phyloP scores from a whole-genome alignment of 257 asterid genomes.

The Solanum lycopersicoides region DNA sequence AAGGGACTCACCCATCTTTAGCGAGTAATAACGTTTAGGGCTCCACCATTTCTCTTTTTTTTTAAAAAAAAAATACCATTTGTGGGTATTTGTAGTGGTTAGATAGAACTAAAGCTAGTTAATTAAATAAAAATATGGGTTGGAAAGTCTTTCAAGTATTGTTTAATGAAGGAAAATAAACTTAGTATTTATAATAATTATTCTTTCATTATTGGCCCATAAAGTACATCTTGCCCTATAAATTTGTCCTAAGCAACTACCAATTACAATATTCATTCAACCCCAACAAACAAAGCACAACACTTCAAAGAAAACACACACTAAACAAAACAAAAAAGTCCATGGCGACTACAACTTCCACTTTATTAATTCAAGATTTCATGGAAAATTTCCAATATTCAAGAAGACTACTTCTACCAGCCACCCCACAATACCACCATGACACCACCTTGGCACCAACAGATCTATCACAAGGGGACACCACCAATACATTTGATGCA shows the following conservation, averaged over 20 bases:
- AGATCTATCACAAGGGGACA: neutral
- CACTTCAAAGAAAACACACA: neutral
- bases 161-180: neutral
- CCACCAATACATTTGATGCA: neutral
- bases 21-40: neutral
- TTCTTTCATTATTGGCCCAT: neutral
- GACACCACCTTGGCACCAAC: neutral
- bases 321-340: neutral
- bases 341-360: neutral
- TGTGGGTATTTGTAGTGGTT: neutral
- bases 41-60: neutral
- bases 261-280: neutral
- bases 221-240: neutral
- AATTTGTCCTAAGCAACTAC: neutral
- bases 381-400: neutral
- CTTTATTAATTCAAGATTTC: neutral
- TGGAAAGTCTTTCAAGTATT: neutral
- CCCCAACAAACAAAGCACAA: neutral
- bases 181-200: neutral
- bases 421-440: neutral
- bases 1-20: too few species aligned
- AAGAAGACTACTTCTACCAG: neutral
- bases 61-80: neutral
- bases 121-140: neutral
- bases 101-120: neutral